Evolutionary conservation across 176 grass and related monocot species (phyloP), one percentile per base, ranked within the genome.

Genomic region (Musa acuminata): DNA sequence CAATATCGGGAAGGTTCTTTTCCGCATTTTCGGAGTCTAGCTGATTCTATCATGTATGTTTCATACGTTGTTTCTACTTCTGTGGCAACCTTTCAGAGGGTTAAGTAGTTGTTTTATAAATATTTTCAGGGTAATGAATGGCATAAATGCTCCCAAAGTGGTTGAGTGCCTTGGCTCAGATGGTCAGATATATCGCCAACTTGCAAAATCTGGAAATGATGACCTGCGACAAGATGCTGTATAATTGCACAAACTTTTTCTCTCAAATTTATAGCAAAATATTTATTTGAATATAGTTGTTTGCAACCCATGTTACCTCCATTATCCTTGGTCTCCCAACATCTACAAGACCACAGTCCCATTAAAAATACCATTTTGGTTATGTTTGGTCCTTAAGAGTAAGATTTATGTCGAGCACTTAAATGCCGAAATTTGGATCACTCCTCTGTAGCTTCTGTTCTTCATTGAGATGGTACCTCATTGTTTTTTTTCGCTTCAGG

Each of bases 151-250:
- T 69, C 93, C 93, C 14, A 96, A 96, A 81, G 87, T 92, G 72
- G 76, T 96, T 35, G 87, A 92, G 65, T 96, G 93, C 79, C 83
- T 90, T 60, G 93, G 93, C 22, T 96, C 89, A 22, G 89, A 96
- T 77, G 93, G 93, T 86, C 75, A 82, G 60, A 92, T 83, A 79
- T 96, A 96, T 79, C 89, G 89, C 49, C 93, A 96, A 78, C 93
- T 96, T 73, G 93, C 93, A 60, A 96, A 96, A 88, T 96, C 93
- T 90, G 93, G 93, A 82, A 96, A 96, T 81, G 93, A 96, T 74
- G 93, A 96, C 81, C 57, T 96, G 62, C 85, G 93, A 51, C 93
- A 96, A 80, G 93, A 96, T 90, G 93, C 89, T 79, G 93, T 96
- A 87, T 76, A 82, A 86, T 87, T 64, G 67, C 79, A 13, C 27